Percentiles rank a stretch among this genome's conserved stretches.
Conservation (phyloP, 345 rosid genomes). For the Rhodamnia rubescens region DNA sequence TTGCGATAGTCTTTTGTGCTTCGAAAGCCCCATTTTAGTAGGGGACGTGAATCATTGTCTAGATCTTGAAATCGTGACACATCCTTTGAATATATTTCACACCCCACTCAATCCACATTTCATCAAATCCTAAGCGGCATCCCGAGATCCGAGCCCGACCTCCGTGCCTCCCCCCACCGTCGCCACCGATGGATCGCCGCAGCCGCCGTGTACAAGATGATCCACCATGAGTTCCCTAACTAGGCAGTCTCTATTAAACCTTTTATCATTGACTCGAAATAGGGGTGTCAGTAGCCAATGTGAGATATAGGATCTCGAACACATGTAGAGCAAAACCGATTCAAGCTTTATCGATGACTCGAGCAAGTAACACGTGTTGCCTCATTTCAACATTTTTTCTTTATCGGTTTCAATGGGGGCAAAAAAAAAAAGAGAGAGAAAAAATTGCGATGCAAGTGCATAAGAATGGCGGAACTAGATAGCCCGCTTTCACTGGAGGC, state of each 20-base stretch:
- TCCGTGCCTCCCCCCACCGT: background rate
- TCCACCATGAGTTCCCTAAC: background rate
- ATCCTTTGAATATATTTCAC: background rate
- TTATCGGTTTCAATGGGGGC: background rate
- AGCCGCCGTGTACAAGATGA: background rate
- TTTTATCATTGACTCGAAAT: background rate
- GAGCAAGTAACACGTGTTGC: background rate
- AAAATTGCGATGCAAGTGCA: background rate
- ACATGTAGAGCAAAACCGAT: background rate
- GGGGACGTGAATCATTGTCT: background rate
- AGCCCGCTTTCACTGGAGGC: background rate
- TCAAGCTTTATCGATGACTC: background rate
- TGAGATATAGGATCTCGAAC: background rate
- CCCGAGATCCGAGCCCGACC: background rate
- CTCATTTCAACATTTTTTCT: background rate
- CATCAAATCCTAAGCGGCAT: background rate
- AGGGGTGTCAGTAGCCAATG: background rate
- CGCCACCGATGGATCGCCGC: background rate
- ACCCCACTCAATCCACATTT: background rate
- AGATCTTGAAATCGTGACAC: background rate
- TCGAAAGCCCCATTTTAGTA: background rate
- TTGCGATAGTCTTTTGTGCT: background rate
- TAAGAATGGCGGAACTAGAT: background rate
- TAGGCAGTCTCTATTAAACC: background rate
- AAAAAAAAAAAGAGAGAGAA: background rate